Evolutionary conservation across 2,329 filamentous ascomycete species (phyloP), one percentile per base, ranked within the genome.

Genomic region (Geosmithia flava): DNA sequence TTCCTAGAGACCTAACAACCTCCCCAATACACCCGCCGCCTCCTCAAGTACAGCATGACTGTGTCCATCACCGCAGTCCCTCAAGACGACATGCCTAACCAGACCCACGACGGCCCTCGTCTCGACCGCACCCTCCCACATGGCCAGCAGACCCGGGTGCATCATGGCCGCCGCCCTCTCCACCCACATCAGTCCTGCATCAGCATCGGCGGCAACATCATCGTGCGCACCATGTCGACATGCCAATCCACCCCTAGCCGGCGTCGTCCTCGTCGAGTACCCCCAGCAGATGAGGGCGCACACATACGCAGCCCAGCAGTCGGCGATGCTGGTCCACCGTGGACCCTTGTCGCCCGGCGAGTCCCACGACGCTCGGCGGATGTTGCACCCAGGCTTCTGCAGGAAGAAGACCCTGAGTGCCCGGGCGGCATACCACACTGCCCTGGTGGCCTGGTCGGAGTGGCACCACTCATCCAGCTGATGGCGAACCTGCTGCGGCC

Each of bases 241-340:
- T 52, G 41, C 46, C 51, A 16, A 48, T 53, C 45, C 49, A 17
- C 19, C 10, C 30, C 2, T 41, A 30, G 7, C 51, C 45, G 53
- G 50, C 51, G 50, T 53, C 58, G 39, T 53, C 53, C 8, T 52
- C 50, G 49, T 74, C 64, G 2, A 68, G 53, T 72, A 75, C 1
- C 76, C 75, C 78, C 78, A 81, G 62, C 73, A 78, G 53, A 81
- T 74, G 46, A 81, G 65, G 7, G 74, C 65, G 52, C 75, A 78
- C 7, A 75, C 70, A 54, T 80, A 80, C 45, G 79, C 55, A 30
- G 64, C 70, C 75, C 75, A 78, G 55, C 74, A 76, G 52, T 75
- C 68, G 2, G 69, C 70, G 42, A 78, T 62, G 47, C 71, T 67
- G 17, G 52, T 56, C 49, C 62, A 58, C 13, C 51, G 44, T 16